Percentiles rank a stretch among this genome's conserved stretches.
Evolutionary conservation across 495 filamentous ascomycete genomes (phyloP).

Genomic region (Penicillium daleae): DNA sequence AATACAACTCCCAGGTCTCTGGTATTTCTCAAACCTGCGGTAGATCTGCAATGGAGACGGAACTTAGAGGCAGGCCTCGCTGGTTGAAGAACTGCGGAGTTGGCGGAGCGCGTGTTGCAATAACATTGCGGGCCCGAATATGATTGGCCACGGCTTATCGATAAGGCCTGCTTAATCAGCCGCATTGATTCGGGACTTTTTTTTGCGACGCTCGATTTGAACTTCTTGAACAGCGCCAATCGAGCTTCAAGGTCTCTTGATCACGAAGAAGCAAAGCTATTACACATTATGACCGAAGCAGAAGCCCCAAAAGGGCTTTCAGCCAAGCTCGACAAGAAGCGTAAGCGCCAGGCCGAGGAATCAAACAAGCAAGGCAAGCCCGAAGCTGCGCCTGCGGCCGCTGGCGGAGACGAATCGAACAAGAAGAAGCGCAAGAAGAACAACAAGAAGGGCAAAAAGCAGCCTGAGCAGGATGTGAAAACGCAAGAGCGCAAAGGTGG

Average conservation of each 20-base stretch:
- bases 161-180: slow-evolving; percentile 42
- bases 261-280: neutral
- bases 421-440: slow-evolving; percentile 55
- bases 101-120: slow-evolving; percentile 27
- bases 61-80: no score
- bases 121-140: slow-evolving; percentile 26
- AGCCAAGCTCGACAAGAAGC: slow-evolving; percentile 52
- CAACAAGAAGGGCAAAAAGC: slow-evolving; percentile 58
- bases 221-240: slow-evolving; percentile 9
- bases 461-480: slow-evolving; percentile 55
- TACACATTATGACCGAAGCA: slow-evolving; percentile 27
- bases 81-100: slow-evolving; percentile 1
- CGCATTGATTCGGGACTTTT: slow-evolving; percentile 18
- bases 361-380: slow-evolving; percentile 38
- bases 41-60: neutral
- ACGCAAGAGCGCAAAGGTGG: slow-evolving; percentile 61
- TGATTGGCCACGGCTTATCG: slow-evolving; percentile 40
- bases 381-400: slow-evolving; percentile 30
- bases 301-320: slow-evolving; percentile 33
- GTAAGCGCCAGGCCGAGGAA: slow-evolving; percentile 56
- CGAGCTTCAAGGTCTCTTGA: slow-evolving; percentile 2
- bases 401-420: slow-evolving; percentile 31
- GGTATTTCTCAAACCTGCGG: no score
- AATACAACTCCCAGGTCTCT: neutral
- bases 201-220: slow-evolving; percentile 25